Base-by-base conservation (phyloP, 768 basidiomycete genomes). In the Agrocybe chaxingu region DNA sequence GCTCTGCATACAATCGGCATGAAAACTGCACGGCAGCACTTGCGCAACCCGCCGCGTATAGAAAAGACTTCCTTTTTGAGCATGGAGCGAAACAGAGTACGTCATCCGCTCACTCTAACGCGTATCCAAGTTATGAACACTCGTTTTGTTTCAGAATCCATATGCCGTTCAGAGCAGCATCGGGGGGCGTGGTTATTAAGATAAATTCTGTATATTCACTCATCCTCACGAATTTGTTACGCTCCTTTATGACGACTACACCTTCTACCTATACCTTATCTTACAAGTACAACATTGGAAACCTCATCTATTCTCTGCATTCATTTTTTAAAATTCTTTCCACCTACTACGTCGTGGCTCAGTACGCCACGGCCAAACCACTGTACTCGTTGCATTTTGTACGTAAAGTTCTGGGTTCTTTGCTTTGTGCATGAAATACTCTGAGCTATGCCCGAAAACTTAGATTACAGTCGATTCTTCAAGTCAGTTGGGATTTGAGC, bases 1-100 rank as follows among this genome's bases (percentile, higher is more conserved):
- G 81, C 82, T 4, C 74, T 92, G 53, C 90, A 92, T 63, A 74
- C 73, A 36, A 69, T 81, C 38, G 88, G 90, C 8, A 83, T 88
- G 77, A 73, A 76, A 45, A 79, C 72, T 13, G 70, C 79, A 37
- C 78, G 87, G 50, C 75, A 78, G 37, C 86, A 88, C 58, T 68
- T 91, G 8, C 72, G 76, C 18, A 71, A 72, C 49, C 67, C 71
- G 30, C 69, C 66, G 48, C 74, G 75, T 46, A 68, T 72, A 34
- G 74, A 78, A 39, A 81, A 87, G 16, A 76, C 72, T 4, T 82
- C 85, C 52, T 94, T 89, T 85, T 68, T 92, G 8, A 80, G 78
- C 29, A 75, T 81, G 47, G 84, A 89, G 61, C 76, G 90, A 50
- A 74, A 78, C 71, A 60, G 65, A 42, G 78, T 76, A 51, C 48